Conservation (phyloP, 345 rosid genomes). For the Garcia nutans region DNA sequence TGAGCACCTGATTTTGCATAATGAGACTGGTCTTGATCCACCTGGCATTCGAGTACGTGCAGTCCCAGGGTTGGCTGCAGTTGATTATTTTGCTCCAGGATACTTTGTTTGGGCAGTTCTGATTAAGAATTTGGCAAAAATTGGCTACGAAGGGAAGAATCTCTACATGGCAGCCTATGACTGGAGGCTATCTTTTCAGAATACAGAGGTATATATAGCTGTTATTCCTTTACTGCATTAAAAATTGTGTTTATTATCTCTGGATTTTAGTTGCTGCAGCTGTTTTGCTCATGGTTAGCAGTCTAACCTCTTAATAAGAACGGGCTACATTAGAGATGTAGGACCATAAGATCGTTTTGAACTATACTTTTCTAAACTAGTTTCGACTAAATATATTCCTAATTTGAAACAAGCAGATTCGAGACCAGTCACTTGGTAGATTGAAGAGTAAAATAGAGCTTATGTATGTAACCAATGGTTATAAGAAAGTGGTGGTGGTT, state of each 20-base stretch:
- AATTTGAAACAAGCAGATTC: conserved; percentile 43
- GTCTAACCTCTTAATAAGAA: too few species aligned
- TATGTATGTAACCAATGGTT: conserved; percentile 52
- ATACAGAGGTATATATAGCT: conserved; percentile 25
- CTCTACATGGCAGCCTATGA: conserved; percentile 33
- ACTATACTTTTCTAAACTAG: background rate
- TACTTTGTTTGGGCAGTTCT: conserved; percentile 75
- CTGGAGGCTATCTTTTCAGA: conserved; percentile 36
- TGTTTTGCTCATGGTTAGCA: background rate
- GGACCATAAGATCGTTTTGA: too few species aligned
- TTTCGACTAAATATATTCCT: conserved; percentile 28
- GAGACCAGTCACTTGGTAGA: conserved; percentile 69
- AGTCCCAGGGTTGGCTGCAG: conserved; percentile 55
- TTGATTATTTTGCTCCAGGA: conserved; percentile 58
- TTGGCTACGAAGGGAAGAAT: conserved; percentile 77
- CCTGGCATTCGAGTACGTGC: conserved; percentile 63
- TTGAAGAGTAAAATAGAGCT: conserved; percentile 78
- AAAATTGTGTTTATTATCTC: background rate
- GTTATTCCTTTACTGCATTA: background rate
- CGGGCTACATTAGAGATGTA: too few species aligned
- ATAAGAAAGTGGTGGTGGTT: conserved; percentile 73
- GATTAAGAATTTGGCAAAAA: conserved; percentile 69
- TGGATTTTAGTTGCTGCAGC: background rate
- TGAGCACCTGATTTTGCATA: conserved; percentile 69
- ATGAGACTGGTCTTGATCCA: conserved; percentile 78